Evolutionary conservation across 495 filamentous ascomycete genomes (phyloP).

Genomic region (Penicillium angulare): DNA sequence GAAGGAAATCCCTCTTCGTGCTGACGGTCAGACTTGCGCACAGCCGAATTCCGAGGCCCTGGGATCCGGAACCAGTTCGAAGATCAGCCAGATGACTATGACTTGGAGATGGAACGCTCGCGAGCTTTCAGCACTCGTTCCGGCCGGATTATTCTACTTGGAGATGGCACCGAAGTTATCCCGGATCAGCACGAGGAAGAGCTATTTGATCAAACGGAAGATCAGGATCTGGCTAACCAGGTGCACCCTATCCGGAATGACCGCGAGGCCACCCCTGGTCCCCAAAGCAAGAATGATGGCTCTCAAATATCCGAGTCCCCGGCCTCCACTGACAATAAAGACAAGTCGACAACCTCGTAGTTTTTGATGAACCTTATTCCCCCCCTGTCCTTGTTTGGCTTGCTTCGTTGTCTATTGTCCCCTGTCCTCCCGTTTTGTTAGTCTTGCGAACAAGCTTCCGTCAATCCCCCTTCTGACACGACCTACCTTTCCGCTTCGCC

Average conservation of each 20-base stretch:
- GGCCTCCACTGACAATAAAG: constrained; percentile 41
- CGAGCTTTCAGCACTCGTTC: constrained; percentile 62
- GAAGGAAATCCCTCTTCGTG: constrained; percentile 42
- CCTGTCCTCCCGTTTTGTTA: constrained; percentile 15
- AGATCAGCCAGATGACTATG: constrained; percentile 90
- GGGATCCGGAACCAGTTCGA: constrained; percentile 80
- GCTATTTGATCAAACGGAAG: constrained; percentile 84
- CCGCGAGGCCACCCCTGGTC: constrained; percentile 60
- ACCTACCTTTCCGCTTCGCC: background rate
- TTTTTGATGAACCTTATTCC: constrained; percentile 17
- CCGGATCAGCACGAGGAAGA: constrained; percentile 84
- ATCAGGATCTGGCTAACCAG: constrained; percentile 66
- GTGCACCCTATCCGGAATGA: constrained; percentile 47
- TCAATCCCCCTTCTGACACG: background rate
- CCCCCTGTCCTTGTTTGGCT: constrained; percentile 19
- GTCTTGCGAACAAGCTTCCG: constrained; percentile 26
- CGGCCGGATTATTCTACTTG: constrained; percentile 87
- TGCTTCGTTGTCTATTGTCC: constrained; percentile 3
- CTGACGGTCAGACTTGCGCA: constrained; percentile 46
- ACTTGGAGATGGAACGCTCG: constrained; percentile 69
- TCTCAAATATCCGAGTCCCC: constrained; percentile 48
- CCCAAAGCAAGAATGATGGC: constrained; percentile 31
- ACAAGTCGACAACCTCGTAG: constrained; percentile 28
- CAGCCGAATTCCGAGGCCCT: constrained; percentile 96
- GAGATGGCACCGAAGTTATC: constrained; percentile 87